These are phyloP conservation scores for Thymus mandschuricus DNA, from an alignment of 257 asterid genomes.

Conservation along the genomic window DNA sequence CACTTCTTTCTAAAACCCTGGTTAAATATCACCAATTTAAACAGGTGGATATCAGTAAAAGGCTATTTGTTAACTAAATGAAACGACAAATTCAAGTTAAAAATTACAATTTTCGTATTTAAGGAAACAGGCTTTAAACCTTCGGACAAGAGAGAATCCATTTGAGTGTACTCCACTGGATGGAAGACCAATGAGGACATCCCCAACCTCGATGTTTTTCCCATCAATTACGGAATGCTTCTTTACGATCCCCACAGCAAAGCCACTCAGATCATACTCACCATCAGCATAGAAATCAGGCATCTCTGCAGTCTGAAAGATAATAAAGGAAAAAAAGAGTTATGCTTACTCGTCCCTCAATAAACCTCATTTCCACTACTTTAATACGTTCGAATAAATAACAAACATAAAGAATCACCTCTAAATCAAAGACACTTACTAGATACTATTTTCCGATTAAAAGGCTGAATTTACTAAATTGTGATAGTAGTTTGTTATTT, in stretches of 20 bases:
- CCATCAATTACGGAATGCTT: constrained; percentile 85
- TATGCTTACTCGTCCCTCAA: not conserved
- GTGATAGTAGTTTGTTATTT: not conserved
- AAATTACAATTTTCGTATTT: not conserved
- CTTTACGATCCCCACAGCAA: constrained; percentile 84
- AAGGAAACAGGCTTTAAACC: constrained; percentile 40
- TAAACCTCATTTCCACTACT: not conserved
- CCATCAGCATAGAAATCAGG: constrained; percentile 93
- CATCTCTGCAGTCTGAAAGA: constrained; percentile 96
- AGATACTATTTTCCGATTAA: not conserved
- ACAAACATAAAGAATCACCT: not conserved
- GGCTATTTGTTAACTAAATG: not conserved
- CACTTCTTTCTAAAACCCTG: constrained; percentile 83
- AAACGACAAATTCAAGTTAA: not conserved
- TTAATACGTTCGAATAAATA: not conserved
- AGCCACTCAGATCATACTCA: constrained; percentile 94
- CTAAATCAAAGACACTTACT: not conserved
- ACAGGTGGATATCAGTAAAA: not conserved
- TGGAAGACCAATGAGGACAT: constrained; percentile 84
- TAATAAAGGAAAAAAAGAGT: constrained; percentile 9
- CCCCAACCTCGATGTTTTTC: constrained; percentile 71
- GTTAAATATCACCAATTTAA: constrained; percentile 2
- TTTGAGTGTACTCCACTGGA: constrained; percentile 98
- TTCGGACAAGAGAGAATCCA: constrained; percentile 91
- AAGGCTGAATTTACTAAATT: not conserved